Base-by-base conservation (phyloP, 179 eudicot species). In the Drosera spatulata region DNA sequence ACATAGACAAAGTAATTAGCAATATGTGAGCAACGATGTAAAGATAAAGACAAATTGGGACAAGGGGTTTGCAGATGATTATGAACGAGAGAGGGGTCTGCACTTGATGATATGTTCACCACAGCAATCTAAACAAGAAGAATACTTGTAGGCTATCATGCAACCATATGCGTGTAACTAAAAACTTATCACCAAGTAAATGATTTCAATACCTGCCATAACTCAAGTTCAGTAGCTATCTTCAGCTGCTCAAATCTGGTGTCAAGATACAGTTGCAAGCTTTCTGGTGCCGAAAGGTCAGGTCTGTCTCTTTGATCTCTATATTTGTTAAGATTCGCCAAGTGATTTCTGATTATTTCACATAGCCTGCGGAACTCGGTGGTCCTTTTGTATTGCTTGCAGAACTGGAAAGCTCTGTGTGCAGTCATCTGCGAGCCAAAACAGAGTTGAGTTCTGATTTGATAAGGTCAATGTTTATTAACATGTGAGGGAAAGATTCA, bases 181-280 rank as follows among this genome's bases (percentile, higher is more conserved):
- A 4, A 41, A 38, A 3, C n/a, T 59, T 8, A 59, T 14, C 13
- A 7, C 8, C 9, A 33, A 62, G 33, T 22, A 22, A 22, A 22
- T 22, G 33, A 42, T 13, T 44, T 11, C 39, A 69, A 10, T 38
- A 88, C 96, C 96, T 88, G 96, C 96, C 96, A 88, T 12, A 88
- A 91, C 61, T 80, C 91, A 76, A 88, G 98, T 58, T 91, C 95
- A 11, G 98, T 91, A 2, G 98, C 96, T 66, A 88, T 71, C 73
- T 91, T 91, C 8, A 88, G 76, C 67, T 91, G 98, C 74, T 91
- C 96, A 75, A 88, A 85, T 75, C 95, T 77, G 60, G 96, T 88
- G 57, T 88, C 95, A 50, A 84, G 95, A 74, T 88, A 91, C 55
- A 88, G 74, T 57, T 91, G 86, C 78, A 91, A 71, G 77, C 88